These are phyloP conservation scores for Trypanosoma cruzi DNA, from an alignment of 208 protist genomes.

Conservation along the genomic window DNA sequence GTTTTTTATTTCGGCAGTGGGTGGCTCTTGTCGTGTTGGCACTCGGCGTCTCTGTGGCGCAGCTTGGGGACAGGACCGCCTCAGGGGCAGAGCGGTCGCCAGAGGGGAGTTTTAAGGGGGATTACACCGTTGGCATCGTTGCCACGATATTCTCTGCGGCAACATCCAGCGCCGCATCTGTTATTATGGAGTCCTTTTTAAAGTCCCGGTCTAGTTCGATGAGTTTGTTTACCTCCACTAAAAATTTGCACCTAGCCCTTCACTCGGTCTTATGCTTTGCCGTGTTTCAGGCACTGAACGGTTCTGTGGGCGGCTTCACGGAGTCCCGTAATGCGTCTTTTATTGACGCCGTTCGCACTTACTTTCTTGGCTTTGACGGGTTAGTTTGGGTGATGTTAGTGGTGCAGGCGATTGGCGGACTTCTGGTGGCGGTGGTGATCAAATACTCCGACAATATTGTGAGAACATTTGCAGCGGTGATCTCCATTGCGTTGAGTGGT, in stretches of 20 bases:
- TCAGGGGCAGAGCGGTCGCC: not conserved
- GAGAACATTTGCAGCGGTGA: constrained; percentile 62
- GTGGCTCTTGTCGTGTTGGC: constrained; percentile 40
- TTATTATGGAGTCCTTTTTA: constrained; percentile 61
- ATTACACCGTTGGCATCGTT: constrained; percentile 34
- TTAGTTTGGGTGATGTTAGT: constrained; percentile 58
- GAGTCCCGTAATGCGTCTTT: not conserved
- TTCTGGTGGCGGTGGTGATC: constrained; percentile 68
- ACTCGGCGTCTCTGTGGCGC: constrained; percentile 40
- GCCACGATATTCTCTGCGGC: constrained; percentile 35
- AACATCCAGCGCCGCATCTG: constrained; percentile 50
- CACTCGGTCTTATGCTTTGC: constrained; percentile 31
- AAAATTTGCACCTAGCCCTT: constrained; percentile 26
- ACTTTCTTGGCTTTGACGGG: constrained; percentile 55
- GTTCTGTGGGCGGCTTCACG: not conserved
- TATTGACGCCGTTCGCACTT: constrained; percentile 9
- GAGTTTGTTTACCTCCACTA: constrained; percentile 23
- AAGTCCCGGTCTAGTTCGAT: constrained; percentile 50
- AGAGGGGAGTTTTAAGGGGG: not conserved
- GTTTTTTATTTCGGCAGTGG: constrained; percentile 52
- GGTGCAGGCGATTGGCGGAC: constrained; percentile 55
- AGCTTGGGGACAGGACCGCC: constrained; percentile 26
- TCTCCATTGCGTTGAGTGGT: constrained; percentile 48
- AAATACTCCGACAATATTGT: constrained; percentile 80
- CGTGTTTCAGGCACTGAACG: constrained; percentile 5